Evolutionary conservation across 345 rosid genomes (phyloP).

Genomic region (Viola odorata): DNA sequence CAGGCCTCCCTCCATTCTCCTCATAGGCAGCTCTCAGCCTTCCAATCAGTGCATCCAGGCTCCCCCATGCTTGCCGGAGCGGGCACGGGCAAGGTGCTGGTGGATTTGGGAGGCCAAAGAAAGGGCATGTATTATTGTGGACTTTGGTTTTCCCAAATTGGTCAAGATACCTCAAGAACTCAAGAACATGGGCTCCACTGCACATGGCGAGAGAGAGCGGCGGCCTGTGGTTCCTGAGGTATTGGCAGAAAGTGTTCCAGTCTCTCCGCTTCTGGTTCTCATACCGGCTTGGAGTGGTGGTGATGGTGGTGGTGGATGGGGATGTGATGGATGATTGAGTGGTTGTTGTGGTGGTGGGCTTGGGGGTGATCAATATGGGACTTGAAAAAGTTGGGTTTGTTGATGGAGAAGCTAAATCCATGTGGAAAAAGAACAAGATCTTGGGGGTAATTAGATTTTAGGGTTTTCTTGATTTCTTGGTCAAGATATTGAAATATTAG

Average conservation of each 20-base stretch:
- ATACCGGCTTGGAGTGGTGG: conserved; percentile 57
- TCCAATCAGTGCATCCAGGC: conserved; percentile 94
- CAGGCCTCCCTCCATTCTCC: conserved; percentile 82
- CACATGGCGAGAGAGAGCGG: conserved; percentile 68
- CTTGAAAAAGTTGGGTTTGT: conserved; percentile 13
- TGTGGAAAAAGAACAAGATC: background rate
- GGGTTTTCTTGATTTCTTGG: conserved; percentile 17
- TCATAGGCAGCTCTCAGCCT: conserved; percentile 94
- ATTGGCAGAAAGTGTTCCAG: conserved; percentile 93
- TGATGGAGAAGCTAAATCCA: conserved; percentile 23
- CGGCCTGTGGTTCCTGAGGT: conserved; percentile 71
- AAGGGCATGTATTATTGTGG: conserved; percentile 76
- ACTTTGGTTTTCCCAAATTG: conserved; percentile 76
- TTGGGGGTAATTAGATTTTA: conserved; percentile 1
- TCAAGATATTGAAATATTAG: conserved; percentile 6
- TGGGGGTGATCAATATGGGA: conserved; percentile 2
- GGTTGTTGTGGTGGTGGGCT: background rate
- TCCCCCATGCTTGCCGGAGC: conserved; percentile 94
- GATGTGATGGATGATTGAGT: background rate
- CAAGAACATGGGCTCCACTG: conserved; percentile 83
- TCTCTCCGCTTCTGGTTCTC: conserved; percentile 85
- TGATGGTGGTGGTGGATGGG: background rate
- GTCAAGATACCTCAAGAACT: conserved; percentile 71
- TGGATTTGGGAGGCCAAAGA: conserved; percentile 81
- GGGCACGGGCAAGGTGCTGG: conserved; percentile 94